Evolutionary conservation across 495 filamentous ascomycete genomes (phyloP), one percentile per base, ranked within the genome.

Genomic region (Penicillium bialowiezense): DNA sequence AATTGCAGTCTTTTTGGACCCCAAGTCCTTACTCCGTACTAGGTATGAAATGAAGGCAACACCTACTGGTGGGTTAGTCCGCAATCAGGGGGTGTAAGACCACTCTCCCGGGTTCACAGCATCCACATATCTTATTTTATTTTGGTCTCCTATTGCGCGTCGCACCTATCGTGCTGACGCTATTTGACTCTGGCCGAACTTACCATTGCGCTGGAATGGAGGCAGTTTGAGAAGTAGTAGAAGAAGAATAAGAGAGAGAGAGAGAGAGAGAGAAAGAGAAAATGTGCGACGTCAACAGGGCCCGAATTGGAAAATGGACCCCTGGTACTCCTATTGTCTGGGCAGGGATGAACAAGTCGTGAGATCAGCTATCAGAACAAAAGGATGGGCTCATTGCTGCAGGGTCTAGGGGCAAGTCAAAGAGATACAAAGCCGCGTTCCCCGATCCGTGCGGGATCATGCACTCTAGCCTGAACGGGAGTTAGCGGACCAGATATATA

Each of bases 121-220:
- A 43, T 43, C 37, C 41, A 36, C 42, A 35, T n/a, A n/a, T 44
- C 28, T 41, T 35, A 18, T 36, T 29, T 35, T 12, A 13, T 24
- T 9, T 24, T 14, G 6, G 15, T 32, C 18, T 33, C 12, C n/a
- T n/a, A n/a, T n/a, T n/a, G n/a, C n/a, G n/a, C n/a, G n/a, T n/a
- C n/a, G n/a, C n/a, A n/a, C n/a, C n/a, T n/a, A n/a, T n/a, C n/a
- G n/a, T n/a, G n/a, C n/a, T n/a, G n/a, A n/a, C n/a, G n/a, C n/a
- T n/a, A n/a, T n/a, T n/a, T n/a, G n/a, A n/a, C 26, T 26, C 26
- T 41, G 38, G 38, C 24, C 35, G 21, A 44, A 40, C 26, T 42
- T 55, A 51, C 51, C 55, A 43, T 28, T 45, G 35, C 35, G 29
- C 51, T 58, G 55, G 55, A 48, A 56, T n/a, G n/a, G n/a, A n/a